Evolutionary conservation across 352 stramenopile species (phyloP).

Genomic region (Globisporangium apiculatum): DNA sequence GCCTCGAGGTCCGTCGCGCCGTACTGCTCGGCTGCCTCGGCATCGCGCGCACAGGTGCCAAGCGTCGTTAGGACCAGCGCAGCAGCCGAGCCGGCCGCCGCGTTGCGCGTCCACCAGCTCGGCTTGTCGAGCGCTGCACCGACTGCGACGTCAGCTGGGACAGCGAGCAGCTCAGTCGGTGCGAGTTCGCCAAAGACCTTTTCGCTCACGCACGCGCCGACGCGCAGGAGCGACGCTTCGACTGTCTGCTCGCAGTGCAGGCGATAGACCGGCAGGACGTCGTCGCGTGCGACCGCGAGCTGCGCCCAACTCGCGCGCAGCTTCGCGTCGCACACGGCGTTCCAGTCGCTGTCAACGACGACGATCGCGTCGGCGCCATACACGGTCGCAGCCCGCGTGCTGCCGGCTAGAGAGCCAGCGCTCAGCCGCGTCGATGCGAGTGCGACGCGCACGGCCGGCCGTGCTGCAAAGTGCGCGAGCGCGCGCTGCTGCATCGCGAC

Average conservation of each 20-base stretch:
- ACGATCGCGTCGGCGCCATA: constrained; percentile 75
- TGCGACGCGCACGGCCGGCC: constrained; percentile 50
- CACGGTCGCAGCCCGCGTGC: constrained; percentile 41
- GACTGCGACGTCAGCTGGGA: constrained; percentile 33
- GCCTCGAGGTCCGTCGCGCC: constrained; percentile 30
- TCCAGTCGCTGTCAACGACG: constrained; percentile 82
- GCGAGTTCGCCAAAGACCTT: constrained; percentile 78
- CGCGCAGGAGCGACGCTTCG: constrained; percentile 65
- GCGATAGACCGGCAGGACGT: constrained; percentile 60
- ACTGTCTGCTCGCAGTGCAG: constrained; percentile 79
- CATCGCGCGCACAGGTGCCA: constrained; percentile 21
- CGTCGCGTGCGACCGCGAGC: constrained; percentile 37
- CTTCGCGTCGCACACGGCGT: constrained; percentile 71
- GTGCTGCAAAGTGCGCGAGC: constrained; percentile 67
- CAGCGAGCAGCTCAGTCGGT: constrained; percentile 56
- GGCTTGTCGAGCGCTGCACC: constrained; percentile 52
- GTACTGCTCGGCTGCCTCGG: constrained; percentile 45
- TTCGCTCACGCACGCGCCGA: constrained; percentile 62
- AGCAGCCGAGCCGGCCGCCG: constrained; percentile 22
- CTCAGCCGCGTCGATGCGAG: constrained; percentile 62
- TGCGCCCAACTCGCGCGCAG: constrained; percentile 73
- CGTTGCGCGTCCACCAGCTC: constrained; percentile 51
- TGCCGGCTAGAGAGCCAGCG: constrained; percentile 12
- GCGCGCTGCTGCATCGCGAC: constrained; percentile 43
- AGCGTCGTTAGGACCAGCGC: constrained; percentile 23